These are phyloP conservation scores for Schizonepeta tenuifolia DNA, from an alignment of 257 asterid genomes.

Conservation along the genomic window DNA sequence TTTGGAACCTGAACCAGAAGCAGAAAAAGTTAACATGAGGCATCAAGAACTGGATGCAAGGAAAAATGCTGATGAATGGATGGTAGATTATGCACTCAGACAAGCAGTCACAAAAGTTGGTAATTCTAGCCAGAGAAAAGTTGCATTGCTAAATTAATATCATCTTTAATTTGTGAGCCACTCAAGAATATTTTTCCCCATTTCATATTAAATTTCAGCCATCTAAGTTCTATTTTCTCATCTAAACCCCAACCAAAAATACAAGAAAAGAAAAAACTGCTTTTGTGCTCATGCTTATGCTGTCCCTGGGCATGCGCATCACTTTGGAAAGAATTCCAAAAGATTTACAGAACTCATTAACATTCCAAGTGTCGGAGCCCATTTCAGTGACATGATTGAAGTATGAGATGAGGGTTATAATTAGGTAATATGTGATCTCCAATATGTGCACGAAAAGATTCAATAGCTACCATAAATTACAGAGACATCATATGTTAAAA, in stretches of 20 bases:
- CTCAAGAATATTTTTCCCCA: background rate
- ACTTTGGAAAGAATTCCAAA: background rate
- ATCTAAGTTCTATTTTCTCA: background rate
- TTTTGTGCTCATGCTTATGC: background rate
- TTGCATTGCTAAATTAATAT: too few relatives aligned
- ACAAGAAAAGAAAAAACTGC: background rate
- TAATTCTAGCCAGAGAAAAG: too few relatives aligned
- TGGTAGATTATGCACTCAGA: too few relatives aligned
- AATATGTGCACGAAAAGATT: slow-evolving; percentile 3
- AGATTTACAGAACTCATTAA: background rate
- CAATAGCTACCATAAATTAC: slow-evolving; percentile 15
- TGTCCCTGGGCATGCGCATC: background rate
- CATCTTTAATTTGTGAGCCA: too few relatives aligned
- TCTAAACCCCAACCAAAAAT: background rate
- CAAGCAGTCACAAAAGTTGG: too few relatives aligned
- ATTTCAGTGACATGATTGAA: too few relatives aligned
- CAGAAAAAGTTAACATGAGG: too few relatives aligned
- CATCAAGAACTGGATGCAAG: too few relatives aligned
- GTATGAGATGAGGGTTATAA: slow-evolving; percentile 5
- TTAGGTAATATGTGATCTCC: background rate
- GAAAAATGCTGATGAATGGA: too few relatives aligned
- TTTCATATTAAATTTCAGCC: background rate
- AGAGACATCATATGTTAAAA: background rate
- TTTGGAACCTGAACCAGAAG: too few relatives aligned
- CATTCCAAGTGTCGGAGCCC: too few relatives aligned